phyloP scores from a whole-genome alignment of 2,329 filamentous ascomycete genomes.

The Clonostachys rhizophaga region DNA sequence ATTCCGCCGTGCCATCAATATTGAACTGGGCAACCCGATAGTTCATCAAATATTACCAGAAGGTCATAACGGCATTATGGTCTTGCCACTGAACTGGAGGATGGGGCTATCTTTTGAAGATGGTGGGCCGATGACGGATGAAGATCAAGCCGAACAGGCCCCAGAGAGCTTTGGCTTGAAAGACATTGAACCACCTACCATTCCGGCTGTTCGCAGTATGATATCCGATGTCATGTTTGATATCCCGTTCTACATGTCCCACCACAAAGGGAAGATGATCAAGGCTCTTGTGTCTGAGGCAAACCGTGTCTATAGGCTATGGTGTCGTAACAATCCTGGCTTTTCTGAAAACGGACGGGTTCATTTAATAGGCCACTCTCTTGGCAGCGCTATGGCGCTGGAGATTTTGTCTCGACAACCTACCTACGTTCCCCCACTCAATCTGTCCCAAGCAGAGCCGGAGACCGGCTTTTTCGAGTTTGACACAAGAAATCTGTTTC shows the following conservation, averaged over 20 bases:
- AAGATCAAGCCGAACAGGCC: slow-evolving; percentile 46
- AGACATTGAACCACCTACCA: slow-evolving; percentile 87
- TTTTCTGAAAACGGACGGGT: slow-evolving; percentile 80
- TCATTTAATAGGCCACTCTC: slow-evolving; percentile 87
- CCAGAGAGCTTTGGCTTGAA: slow-evolving; percentile 62
- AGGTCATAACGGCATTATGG: slow-evolving; percentile 87
- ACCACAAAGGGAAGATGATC: slow-evolving; percentile 94
- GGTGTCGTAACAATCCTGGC: slow-evolving; percentile 89
- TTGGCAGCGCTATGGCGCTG: slow-evolving; percentile 91
- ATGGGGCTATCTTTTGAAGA: slow-evolving; percentile 85
- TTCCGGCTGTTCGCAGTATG: slow-evolving; percentile 87
- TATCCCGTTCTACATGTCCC: slow-evolving; percentile 95
- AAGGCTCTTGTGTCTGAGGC: slow-evolving; percentile 83
- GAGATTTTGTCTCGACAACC: slow-evolving; percentile 90
- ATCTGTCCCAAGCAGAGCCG: slow-evolving; percentile 31
- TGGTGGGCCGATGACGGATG: slow-evolving; percentile 54
- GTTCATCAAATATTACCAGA: slow-evolving; percentile 73
- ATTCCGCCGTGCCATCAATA: slow-evolving; percentile 80
- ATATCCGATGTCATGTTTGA: slow-evolving; percentile 98
- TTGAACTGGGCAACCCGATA: slow-evolving; percentile 69
- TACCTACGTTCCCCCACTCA: slow-evolving; percentile 55
- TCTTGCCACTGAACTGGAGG: slow-evolving; percentile 91
- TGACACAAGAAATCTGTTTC: slow-evolving; percentile 83
- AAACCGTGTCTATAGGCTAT: slow-evolving; percentile 91
- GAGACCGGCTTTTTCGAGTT: slow-evolving; percentile 75